phyloP scores from a whole-genome alignment of 1,139 yeast genomes.

The Candida tetrigidarum region DNA sequence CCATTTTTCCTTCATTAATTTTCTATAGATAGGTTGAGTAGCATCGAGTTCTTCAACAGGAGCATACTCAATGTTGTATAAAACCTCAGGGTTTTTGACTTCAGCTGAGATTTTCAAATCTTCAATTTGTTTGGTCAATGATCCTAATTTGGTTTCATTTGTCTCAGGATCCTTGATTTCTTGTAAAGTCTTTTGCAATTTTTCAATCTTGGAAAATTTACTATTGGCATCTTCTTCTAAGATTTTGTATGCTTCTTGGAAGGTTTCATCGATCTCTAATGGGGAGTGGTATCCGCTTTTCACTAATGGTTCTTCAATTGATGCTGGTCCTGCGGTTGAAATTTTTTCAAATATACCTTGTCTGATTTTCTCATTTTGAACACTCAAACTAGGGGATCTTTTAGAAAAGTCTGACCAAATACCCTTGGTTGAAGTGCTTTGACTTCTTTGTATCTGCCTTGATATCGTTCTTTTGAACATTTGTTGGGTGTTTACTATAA shows the following conservation, averaged over 20 bases:
- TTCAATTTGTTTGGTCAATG: conserved; percentile 23
- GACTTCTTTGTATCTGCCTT: conserved; percentile 11
- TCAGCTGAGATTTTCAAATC: conserved; percentile 53
- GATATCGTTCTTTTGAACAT: conserved; percentile 13
- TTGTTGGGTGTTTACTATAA: neutral
- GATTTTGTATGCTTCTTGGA: conserved; percentile 65
- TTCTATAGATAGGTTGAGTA: conserved; percentile 78
- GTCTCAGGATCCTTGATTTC: conserved; percentile 8
- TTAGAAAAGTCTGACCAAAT: conserved; percentile 53
- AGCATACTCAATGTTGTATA: conserved; percentile 59
- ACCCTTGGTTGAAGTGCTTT: conserved; percentile 26
- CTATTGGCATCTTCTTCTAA: conserved; percentile 50
- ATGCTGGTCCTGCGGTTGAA: conserved; percentile 34
- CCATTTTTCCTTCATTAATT: conserved; percentile 74
- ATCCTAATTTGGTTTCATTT: conserved; percentile 12
- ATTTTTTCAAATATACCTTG: conserved; percentile 39
- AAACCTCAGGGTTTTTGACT: conserved; percentile 78
- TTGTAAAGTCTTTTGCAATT: conserved; percentile 14
- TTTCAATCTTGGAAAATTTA: conserved; percentile 25
- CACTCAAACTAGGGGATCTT: conserved; percentile 43
- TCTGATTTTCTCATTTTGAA: conserved; percentile 33
- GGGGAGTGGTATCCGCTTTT: conserved; percentile 62
- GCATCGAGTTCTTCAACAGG: conserved; percentile 59
- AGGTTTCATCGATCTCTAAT: conserved; percentile 69
- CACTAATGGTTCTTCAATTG: conserved; percentile 22